Evolutionary conservation across 306 rosid genomes (phyloP).

Genomic region (Pyrus bretschneideri): DNA sequence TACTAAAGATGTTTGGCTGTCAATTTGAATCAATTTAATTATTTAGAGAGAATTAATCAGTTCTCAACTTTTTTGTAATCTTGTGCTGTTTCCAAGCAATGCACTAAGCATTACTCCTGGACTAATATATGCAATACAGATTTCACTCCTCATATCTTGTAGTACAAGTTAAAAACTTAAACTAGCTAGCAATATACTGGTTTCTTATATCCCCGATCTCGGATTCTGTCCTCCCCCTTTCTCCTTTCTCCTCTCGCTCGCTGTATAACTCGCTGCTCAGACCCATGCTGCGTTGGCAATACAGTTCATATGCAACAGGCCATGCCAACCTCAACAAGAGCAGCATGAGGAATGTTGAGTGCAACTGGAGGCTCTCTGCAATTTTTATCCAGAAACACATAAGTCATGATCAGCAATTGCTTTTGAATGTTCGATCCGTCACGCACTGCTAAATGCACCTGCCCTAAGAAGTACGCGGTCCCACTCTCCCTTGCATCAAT

Average conservation of each 20-base stretch:
- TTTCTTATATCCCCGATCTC: not conserved
- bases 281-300: not conserved
- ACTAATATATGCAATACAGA: not conserved
- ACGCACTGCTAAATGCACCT: slow-evolving; percentile 54
- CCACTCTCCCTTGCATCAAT: slow-evolving; percentile 83
- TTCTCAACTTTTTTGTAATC: too few relatives aligned
- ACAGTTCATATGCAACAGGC: slow-evolving; percentile 40
- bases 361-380: slow-evolving; percentile 59
- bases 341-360: slow-evolving; percentile 74
- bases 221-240: not conserved
- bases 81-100: too few relatives aligned
- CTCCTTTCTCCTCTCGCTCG: not conserved
- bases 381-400: slow-evolving; percentile 53
- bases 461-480: slow-evolving; percentile 69
- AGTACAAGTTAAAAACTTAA: not conserved
- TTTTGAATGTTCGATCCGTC: slow-evolving; percentile 47
- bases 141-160: not conserved
- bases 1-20: too few relatives aligned
- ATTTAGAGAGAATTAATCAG: too few relatives aligned
- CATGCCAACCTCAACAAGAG: slow-evolving; percentile 79
- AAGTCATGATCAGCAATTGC: slow-evolving; percentile 51
- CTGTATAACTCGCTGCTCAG: not conserved
- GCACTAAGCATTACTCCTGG: not conserved
- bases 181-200: not conserved
- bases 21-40: not conserved